phyloP scores from a whole-genome alignment of 2,329 filamentous ascomycete genomes.

The Cladophialophora yegresii region DNA sequence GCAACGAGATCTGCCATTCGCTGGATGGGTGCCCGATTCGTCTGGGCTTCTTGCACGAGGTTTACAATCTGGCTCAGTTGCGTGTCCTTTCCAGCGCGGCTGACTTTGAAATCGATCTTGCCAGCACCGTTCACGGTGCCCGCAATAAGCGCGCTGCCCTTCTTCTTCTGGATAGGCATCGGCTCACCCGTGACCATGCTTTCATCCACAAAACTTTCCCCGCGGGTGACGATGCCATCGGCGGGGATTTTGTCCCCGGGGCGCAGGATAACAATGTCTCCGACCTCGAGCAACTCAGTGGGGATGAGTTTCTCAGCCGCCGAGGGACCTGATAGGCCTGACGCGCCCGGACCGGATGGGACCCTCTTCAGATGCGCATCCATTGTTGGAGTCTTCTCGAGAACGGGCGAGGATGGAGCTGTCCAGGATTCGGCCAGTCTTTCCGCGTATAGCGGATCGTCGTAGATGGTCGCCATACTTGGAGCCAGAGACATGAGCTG shows the following conservation, averaged over 20 bases:
- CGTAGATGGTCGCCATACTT: slow-evolving; percentile 95
- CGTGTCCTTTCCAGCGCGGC: slow-evolving; percentile 87
- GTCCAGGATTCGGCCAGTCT: slow-evolving; percentile 84
- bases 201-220: slow-evolving; percentile 92
- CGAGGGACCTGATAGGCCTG: slow-evolving; percentile 39
- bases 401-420: slow-evolving; percentile 40
- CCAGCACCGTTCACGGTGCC: slow-evolving; percentile 95
- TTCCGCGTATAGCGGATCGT: slow-evolving; percentile 87
- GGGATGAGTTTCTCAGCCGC: slow-evolving; percentile 85
- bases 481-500: slow-evolving; percentile 93
- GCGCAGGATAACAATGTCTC: slow-evolving; percentile 87
- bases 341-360: slow-evolving; percentile 11
- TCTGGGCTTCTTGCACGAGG: slow-evolving; percentile 96
- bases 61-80: slow-evolving; percentile 98
- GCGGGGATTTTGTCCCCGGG: slow-evolving; percentile 97
- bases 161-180: slow-evolving; percentile 88
- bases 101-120: slow-evolving; percentile 87
- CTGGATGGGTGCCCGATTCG: slow-evolving; percentile 90
- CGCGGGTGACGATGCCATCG: slow-evolving; percentile 81
- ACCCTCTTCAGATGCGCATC: slow-evolving; percentile 38
- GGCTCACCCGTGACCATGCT: slow-evolving; percentile 99
- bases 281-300: slow-evolving; percentile 90
- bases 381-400: slow-evolving; percentile 48
- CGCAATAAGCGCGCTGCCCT: slow-evolving; percentile 77
- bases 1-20: slow-evolving; percentile 86